Conservation (phyloP, 768 basidiomycete genomes). For the Trametes meyenii region DNA sequence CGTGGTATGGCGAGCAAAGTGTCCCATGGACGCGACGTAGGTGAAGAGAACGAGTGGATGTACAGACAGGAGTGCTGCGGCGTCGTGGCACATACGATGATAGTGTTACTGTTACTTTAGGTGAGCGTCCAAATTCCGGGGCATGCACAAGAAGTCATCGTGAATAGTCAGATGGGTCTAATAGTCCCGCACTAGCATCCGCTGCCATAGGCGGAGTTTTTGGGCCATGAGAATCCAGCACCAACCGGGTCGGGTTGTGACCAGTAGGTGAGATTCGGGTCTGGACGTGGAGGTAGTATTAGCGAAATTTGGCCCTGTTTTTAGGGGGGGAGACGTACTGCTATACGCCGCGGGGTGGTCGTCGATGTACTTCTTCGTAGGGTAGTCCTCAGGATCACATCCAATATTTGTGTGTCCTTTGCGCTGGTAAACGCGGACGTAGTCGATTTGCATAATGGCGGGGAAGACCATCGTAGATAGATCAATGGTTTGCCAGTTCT, state of each 20-base stretch:
- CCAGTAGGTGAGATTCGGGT: conserved; percentile 38
- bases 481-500: conserved; percentile 69
- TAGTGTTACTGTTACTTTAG: conserved; percentile 26
- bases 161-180: conserved; percentile 1
- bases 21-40: not conserved
- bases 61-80: conserved; percentile 11
- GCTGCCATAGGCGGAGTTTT: conserved; percentile 29
- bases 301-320: not conserved
- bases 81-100: conserved; percentile 16
- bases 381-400: conserved; percentile 65
- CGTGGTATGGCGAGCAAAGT: conserved; percentile 9
- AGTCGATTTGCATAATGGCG: conserved; percentile 71
- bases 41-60: conserved; percentile 6
- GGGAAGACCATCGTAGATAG: conserved; percentile 65
- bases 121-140: conserved; percentile 8
- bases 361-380: conserved; percentile 66
- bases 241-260: conserved; percentile 25
- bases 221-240: conserved; percentile 38
- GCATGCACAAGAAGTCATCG: conserved; percentile 1
- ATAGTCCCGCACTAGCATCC: conserved; percentile 3
- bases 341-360: conserved; percentile 57
- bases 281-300: conserved; percentile 18
- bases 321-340: conserved; percentile 46
- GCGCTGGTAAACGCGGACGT: conserved; percentile 81
- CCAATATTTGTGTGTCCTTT: conserved; percentile 59